These are phyloP conservation scores for Peziza echinospora DNA, from an alignment of 495 filamentous ascomycete genomes.

Conservation along the genomic window DNA sequence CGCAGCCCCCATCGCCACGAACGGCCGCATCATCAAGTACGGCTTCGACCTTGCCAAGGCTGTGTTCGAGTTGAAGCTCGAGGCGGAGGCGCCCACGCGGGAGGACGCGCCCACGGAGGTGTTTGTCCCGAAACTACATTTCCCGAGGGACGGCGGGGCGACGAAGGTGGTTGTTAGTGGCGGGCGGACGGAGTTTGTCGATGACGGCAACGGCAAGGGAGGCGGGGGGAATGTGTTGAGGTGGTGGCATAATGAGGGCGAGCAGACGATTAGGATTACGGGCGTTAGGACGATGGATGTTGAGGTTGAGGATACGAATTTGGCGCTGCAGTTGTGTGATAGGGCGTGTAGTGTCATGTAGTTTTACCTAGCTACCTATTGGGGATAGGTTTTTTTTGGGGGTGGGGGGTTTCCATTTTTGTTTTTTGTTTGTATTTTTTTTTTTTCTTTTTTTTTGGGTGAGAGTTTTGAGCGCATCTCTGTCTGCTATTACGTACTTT, in stretches of 20 bases:
- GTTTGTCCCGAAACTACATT: slow-evolving; percentile 83
- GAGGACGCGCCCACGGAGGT: slow-evolving; percentile 56
- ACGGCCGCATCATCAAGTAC: slow-evolving; percentile 42
- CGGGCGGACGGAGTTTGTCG: slow-evolving; percentile 73
- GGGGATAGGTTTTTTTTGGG: too few relatives aligned
- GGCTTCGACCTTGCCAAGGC: slow-evolving; percentile 60
- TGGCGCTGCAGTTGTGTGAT: slow-evolving; percentile 26
- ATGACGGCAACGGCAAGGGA: slow-evolving; percentile 32
- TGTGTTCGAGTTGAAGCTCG: slow-evolving; percentile 46
- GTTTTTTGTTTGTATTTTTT: too few relatives aligned
- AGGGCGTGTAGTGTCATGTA: slow-evolving; percentile 28
- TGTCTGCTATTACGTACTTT: too few relatives aligned
- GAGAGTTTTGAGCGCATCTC: too few relatives aligned
- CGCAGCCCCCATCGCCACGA: slow-evolving; percentile 55
- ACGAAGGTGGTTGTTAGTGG: slow-evolving; percentile 52
- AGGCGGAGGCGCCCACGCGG: slow-evolving; percentile 28
- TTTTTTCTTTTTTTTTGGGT: too few relatives aligned
- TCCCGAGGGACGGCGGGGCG: slow-evolving; percentile 49
- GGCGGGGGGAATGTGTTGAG: slow-evolving; percentile 57
- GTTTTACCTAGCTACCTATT: too few relatives aligned
- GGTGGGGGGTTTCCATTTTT: too few relatives aligned
- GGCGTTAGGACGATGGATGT: slow-evolving; percentile 44
- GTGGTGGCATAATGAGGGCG: slow-evolving; percentile 80
- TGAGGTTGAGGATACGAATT: slow-evolving; percentile 39
- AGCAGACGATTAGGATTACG: slow-evolving; percentile 57